phyloP scores from a whole-genome alignment of 441 rosid genomes.

The Erodium texanum region DNA sequence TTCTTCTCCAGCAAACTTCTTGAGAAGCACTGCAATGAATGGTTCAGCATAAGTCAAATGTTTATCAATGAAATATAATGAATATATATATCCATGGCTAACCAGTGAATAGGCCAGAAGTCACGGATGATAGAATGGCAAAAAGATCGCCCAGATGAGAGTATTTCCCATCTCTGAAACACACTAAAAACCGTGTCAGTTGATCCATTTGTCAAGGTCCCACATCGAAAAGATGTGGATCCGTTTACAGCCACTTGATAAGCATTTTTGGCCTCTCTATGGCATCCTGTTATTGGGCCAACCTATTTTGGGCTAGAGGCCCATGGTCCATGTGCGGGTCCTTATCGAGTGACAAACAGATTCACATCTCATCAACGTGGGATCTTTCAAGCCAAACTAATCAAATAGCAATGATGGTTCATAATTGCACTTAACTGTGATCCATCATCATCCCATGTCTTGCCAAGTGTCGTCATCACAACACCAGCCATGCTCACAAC shows the following conservation, averaged over 20 bases:
- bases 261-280: too few relatives aligned
- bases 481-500: constrained; percentile 43
- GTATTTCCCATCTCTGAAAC: constrained; percentile 20
- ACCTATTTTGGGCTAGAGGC: too few relatives aligned
- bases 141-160: constrained; percentile 36
- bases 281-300: too few relatives aligned
- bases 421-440: constrained; percentile 16
- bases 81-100: not conserved
- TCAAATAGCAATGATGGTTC: constrained; percentile 6
- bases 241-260: too few relatives aligned
- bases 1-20: constrained; percentile 34
- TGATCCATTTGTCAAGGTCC: not conserved
- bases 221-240: too few relatives aligned
- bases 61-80: too few relatives aligned
- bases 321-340: too few relatives aligned
- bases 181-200: constrained; percentile 5
- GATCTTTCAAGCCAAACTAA: too few relatives aligned
- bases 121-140: constrained; percentile 34
- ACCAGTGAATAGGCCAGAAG: constrained; percentile 39
- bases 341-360: too few relatives aligned
- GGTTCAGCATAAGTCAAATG: not conserved
- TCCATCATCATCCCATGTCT: constrained; percentile 28
- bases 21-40: constrained; percentile 32
- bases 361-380: too few relatives aligned
- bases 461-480: constrained; percentile 37